These are phyloP conservation scores for Xylariaceae sp. DNA, from an alignment of 2,329 filamentous ascomycete species.

Conservation along the genomic window DNA sequence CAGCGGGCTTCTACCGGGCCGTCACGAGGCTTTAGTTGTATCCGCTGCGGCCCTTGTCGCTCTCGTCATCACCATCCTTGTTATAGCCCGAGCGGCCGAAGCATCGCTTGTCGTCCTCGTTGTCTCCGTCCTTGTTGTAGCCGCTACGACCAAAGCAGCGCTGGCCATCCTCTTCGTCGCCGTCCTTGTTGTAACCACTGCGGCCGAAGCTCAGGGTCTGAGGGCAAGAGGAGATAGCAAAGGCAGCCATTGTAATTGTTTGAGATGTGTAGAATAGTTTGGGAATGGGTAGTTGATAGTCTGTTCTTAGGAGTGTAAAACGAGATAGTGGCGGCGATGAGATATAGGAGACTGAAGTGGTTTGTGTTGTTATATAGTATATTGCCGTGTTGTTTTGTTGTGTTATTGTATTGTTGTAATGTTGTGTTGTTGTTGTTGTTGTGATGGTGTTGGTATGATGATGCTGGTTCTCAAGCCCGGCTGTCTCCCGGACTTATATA, in stretches of 20 bases:
- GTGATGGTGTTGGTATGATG: constrained; percentile 39
- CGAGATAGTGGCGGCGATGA: constrained; percentile 1
- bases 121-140: constrained; percentile 44
- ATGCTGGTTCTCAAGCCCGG: constrained; percentile 19
- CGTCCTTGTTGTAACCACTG: constrained; percentile 56
- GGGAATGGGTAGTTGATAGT: constrained; percentile 7
- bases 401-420: constrained; percentile 2
- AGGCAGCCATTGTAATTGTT: constrained; percentile 47
- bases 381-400: not conserved
- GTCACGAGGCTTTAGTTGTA: constrained; percentile 25
- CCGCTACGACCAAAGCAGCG: constrained; percentile 41
- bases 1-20: not conserved
- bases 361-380: constrained; percentile 7
- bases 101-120: constrained; percentile 34
- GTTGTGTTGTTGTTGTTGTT: constrained; percentile 15
- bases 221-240: constrained; percentile 42
- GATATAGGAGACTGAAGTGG: constrained; percentile 7
- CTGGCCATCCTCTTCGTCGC: constrained; percentile 47
- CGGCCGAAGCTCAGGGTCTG: constrained; percentile 49
- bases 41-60: constrained; percentile 26
- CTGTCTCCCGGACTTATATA: constrained; percentile 28
- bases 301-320: constrained; percentile 13
- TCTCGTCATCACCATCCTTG: constrained; percentile 33
- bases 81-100: constrained; percentile 41
- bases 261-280: constrained; percentile 13